Conservation (phyloP, 352 stramenopile genomes). For the Pythium aristosporum region DNA sequence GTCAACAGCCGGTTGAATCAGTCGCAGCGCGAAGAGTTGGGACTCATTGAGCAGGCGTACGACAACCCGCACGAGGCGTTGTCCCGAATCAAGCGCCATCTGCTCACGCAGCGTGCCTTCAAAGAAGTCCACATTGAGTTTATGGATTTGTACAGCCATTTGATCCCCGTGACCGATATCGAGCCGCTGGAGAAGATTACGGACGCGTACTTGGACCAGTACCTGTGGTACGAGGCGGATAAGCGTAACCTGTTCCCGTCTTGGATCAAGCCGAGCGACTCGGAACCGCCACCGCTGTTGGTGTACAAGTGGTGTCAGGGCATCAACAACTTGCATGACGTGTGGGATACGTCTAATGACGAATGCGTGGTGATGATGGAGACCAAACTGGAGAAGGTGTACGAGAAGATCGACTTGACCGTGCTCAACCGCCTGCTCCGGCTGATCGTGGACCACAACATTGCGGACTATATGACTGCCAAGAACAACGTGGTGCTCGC, state of each 20-base stretch:
- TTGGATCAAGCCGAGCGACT: constrained; percentile 99
- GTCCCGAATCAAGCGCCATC: constrained; percentile 98
- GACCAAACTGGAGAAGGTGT: constrained; percentile 99
- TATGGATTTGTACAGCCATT: constrained; percentile 99
- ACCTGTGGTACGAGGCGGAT: constrained; percentile 99
- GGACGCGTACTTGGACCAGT: constrained; percentile 99
- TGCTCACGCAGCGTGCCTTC: constrained; percentile 99
- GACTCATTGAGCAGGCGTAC: constrained; percentile 99
- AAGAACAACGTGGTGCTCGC: constrained; percentile 99
- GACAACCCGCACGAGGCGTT: constrained; percentile 99
- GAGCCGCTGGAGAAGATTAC: constrained; percentile 99
- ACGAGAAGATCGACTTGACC: constrained; percentile 99
- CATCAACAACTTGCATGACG: constrained; percentile 99
- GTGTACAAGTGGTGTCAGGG: constrained; percentile 99
- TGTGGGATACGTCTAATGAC: constrained; percentile 98
- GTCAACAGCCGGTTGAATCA: constrained; percentile 98
- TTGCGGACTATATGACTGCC: constrained; percentile 99
- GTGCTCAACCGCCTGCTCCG: constrained; percentile 97
- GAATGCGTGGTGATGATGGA: constrained; percentile 99
- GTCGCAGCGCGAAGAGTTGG: constrained; percentile 97
- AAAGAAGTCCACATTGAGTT: constrained; percentile 99
- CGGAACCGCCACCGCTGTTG: constrained; percentile 97
- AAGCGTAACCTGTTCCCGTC: constrained; percentile 99
- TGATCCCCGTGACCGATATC: constrained; percentile 99
- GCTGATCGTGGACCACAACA: constrained; percentile 99